Evolutionary conservation across 192 early-diverging fungal species (phyloP).

Genomic region (Piromyces finnis): DNA sequence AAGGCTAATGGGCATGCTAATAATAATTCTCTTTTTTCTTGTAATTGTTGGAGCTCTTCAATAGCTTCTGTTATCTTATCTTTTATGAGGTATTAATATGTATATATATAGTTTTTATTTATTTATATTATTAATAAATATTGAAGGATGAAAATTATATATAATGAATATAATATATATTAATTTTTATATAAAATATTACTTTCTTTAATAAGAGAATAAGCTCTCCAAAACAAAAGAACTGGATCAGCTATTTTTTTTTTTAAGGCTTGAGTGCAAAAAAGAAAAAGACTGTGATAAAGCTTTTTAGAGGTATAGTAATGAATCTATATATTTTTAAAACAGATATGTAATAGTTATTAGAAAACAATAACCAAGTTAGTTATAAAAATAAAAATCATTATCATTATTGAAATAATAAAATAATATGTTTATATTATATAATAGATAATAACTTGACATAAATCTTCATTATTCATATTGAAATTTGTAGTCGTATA

Average conservation of each 20-base stretch:
- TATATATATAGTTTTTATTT: background rate
- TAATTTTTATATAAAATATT: background rate
- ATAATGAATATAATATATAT: slow-evolving; percentile 8
- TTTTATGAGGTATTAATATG: background rate
- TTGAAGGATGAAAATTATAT: no score
- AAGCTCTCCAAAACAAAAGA: slow-evolving; percentile 21
- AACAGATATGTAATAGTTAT: no score
- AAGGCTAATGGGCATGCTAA: slow-evolving; percentile 16
- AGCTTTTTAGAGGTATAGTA: slow-evolving; percentile 16
- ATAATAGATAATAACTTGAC: no score
- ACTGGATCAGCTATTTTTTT: slow-evolving; percentile 15
- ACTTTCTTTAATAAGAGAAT: slow-evolving; percentile 13
- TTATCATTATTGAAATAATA: background rate
- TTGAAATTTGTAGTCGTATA: no score
- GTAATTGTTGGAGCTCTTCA: slow-evolving; percentile 15
- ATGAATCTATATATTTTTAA: slow-evolving; percentile 18
- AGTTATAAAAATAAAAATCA: no score
- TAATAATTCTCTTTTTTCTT: slow-evolving; percentile 26
- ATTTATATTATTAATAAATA: background rate
- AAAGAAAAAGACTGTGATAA: slow-evolving; percentile 14
- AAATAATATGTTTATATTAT: no score
- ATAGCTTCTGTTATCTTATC: slow-evolving; percentile 13
- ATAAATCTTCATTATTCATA: no score
- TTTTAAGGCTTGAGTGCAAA: slow-evolving; percentile 16
- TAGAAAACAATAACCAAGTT: no score